Percentiles rank a stretch among this genome's conserved stretches.
Conservation (phyloP, 2,329 filamentous ascomycete genomes). For the Fusarium nanum region DNA sequence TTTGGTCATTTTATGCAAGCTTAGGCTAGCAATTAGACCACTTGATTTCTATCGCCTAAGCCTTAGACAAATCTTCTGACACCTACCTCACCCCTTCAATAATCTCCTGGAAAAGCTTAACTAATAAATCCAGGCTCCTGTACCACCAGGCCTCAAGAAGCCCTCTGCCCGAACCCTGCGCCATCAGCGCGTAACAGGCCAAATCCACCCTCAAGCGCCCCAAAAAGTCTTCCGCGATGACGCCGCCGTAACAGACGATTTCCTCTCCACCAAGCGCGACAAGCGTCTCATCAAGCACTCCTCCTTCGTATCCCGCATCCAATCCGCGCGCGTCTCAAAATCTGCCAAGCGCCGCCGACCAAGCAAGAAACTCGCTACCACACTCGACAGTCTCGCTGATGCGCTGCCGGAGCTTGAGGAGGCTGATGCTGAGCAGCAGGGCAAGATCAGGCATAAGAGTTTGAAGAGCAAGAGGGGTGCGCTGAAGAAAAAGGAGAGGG, state of each 20-base stretch:
- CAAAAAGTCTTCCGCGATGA: conserved; percentile 64
- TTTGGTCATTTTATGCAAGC: background rate
- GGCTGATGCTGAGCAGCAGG: conserved; percentile 59
- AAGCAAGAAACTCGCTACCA: conserved; percentile 81
- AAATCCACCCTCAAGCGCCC: conserved; percentile 63
- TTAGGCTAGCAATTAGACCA: background rate
- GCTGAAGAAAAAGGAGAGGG: conserved; percentile 82
- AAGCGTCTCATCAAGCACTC: conserved; percentile 86
- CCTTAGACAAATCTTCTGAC: background rate
- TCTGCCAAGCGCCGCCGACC: conserved; percentile 64
- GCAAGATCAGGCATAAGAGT: conserved; percentile 78
- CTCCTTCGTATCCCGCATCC: conserved; percentile 79
- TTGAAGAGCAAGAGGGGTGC: conserved; percentile 81
- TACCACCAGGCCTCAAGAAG: conserved; percentile 60
- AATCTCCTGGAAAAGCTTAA: accelerated
- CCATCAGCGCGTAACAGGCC: conserved; percentile 61
- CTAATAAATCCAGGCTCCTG: conserved; percentile 41
- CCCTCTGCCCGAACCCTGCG: conserved; percentile 69
- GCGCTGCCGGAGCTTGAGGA: conserved; percentile 76
- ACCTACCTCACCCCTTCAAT: background rate
- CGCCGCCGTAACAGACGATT: conserved; percentile 65
- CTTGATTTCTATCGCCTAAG: background rate
- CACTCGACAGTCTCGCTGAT: conserved; percentile 80
- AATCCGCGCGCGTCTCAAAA: conserved; percentile 59
- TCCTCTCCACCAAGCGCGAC: conserved; percentile 81